A percentile compares a stretch with the other conserved stretches of the same genome.
Evolutionary conservation across 2,329 filamentous ascomycete species (phyloP).

Genomic region (Phaeosphaeriaceae sp.): DNA sequence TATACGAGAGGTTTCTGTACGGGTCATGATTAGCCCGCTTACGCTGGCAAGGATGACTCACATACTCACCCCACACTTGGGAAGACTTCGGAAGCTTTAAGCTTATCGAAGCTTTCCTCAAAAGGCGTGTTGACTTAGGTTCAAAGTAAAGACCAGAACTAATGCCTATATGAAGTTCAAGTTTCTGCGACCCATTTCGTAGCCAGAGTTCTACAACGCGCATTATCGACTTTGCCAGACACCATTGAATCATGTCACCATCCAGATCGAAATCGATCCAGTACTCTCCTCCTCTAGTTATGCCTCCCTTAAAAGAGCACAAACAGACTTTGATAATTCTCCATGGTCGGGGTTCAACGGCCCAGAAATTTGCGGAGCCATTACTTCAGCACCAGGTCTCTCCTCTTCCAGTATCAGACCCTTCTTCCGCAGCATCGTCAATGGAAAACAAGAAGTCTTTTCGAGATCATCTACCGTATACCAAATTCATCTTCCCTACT

Average conservation of each 20-base stretch:
- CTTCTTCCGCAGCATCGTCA: background rate
- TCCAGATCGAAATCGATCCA: background rate
- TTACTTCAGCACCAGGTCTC: constrained; percentile 19
- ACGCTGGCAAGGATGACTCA: too few relatives aligned
- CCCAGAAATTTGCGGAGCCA: constrained; percentile 22
- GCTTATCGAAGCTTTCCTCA: too few relatives aligned
- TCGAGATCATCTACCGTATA: constrained; percentile 45
- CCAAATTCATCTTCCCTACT: constrained; percentile 62
- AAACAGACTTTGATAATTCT: constrained; percentile 27
- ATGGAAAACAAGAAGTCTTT: constrained; percentile 4
- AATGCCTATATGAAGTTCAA: too few relatives aligned
- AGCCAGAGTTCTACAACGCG: too few relatives aligned
- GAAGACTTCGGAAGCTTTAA: too few relatives aligned
- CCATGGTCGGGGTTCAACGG: constrained; percentile 26
- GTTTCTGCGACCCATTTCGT: too few relatives aligned
- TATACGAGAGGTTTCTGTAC: too few relatives aligned
- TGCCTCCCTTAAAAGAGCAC: constrained; percentile 11
- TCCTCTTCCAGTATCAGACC: background rate
- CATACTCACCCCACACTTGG: too few relatives aligned
- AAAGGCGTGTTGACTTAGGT: too few relatives aligned
- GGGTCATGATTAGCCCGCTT: too few relatives aligned
- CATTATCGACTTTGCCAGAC: too few relatives aligned
- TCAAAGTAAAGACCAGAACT: too few relatives aligned
- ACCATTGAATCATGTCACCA: constrained; percentile 1
- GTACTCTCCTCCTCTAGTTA: constrained; percentile 4